Evolutionary conservation across 345 rosid genomes (phyloP).

Genomic region (Cardamine occulta): DNA sequence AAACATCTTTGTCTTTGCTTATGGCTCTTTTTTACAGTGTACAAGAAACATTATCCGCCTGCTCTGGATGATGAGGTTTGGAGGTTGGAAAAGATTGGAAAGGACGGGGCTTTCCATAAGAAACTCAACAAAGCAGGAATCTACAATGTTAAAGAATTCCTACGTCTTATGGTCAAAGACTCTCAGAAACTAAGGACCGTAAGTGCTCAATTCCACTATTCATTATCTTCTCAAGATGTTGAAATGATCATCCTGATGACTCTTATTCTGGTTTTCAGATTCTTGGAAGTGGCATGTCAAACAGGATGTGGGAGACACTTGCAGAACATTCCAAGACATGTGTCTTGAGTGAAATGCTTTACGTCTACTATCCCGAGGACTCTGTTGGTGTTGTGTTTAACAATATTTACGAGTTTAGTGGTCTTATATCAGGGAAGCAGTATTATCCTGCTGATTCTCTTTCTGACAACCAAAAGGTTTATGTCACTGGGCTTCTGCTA

Average conservation of each 20-base stretch:
- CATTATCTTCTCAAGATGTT: slow-evolving; percentile 12
- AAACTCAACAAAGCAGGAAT: slow-evolving; percentile 86
- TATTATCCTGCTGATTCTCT: slow-evolving; percentile 74
- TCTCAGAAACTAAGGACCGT: slow-evolving; percentile 80
- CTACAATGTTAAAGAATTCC: slow-evolving; percentile 81
- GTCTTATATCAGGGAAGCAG: slow-evolving; percentile 74
- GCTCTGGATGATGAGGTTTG: slow-evolving; percentile 87
- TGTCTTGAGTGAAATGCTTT: slow-evolving; percentile 74
- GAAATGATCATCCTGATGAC: slow-evolving; percentile 17
- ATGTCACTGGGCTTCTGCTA: slow-evolving; percentile 8
- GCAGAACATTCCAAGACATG: slow-evolving; percentile 96
- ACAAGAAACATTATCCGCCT: slow-evolving; percentile 98
- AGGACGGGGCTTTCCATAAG: slow-evolving; percentile 97
- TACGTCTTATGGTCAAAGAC: slow-evolving; percentile 82
- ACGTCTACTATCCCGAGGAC: slow-evolving; percentile 79
- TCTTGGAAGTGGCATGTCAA: slow-evolving; percentile 99
- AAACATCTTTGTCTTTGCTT: neutral
- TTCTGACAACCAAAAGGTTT: slow-evolving; percentile 85
- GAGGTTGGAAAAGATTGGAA: slow-evolving; percentile 97
- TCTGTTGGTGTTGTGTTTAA: slow-evolving; percentile 78
- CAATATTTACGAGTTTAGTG: slow-evolving; percentile 76
- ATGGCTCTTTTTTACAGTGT: slow-evolving; percentile 53
- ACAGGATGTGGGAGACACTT: slow-evolving; percentile 98
- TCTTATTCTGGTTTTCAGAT: slow-evolving; percentile 56
- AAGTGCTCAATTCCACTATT: slow-evolving; percentile 40